A percentile compares a stretch with the other conserved stretches of the same genome.
phyloP scores from a whole-genome alignment of 1,139 yeast genomes.

The Sugiyamaella paludigena region DNA sequence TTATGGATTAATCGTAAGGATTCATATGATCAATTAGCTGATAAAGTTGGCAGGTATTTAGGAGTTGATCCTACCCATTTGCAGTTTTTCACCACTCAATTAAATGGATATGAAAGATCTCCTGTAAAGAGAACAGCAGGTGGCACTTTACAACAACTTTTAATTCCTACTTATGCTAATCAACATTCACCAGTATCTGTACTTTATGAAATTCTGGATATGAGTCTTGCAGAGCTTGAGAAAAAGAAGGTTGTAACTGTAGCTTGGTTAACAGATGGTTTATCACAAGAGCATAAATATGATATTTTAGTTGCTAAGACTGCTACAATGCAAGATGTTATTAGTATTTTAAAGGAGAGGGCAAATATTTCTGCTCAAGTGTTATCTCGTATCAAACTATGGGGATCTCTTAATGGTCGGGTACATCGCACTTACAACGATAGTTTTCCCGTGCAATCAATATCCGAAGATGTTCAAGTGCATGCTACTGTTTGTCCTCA shows the following conservation, averaged over 20 bases:
- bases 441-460: slow-evolving; percentile 27
- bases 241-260: slow-evolving; percentile 60
- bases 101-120: slow-evolving; percentile 40
- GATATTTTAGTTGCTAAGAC: slow-evolving; percentile 68
- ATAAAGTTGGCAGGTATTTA: slow-evolving; percentile 53
- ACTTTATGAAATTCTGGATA: slow-evolving; percentile 69
- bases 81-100: slow-evolving; percentile 49
- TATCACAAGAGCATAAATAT: slow-evolving; percentile 52
- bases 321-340: slow-evolving; percentile 56
- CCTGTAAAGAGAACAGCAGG: slow-evolving; percentile 29
- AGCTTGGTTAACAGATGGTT: slow-evolving; percentile 37
- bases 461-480: slow-evolving; percentile 29
- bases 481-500: slow-evolving; percentile 37
- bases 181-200: slow-evolving; percentile 33
- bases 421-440: slow-evolving; percentile 27
- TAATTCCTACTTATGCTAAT: slow-evolving; percentile 41
- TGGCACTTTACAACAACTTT: slow-evolving; percentile 42
- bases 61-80: slow-evolving; percentile 60
- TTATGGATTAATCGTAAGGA: slow-evolving; percentile 69
- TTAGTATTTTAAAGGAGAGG: slow-evolving; percentile 56
- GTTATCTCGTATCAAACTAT: slow-evolving; percentile 53
- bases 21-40: slow-evolving; percentile 58
- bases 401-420: slow-evolving; percentile 46
- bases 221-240: slow-evolving; percentile 75
- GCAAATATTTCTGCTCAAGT: slow-evolving; percentile 50